phyloP scores from a whole-genome alignment of 345 rosid species.

The Euphorbia peplus region DNA sequence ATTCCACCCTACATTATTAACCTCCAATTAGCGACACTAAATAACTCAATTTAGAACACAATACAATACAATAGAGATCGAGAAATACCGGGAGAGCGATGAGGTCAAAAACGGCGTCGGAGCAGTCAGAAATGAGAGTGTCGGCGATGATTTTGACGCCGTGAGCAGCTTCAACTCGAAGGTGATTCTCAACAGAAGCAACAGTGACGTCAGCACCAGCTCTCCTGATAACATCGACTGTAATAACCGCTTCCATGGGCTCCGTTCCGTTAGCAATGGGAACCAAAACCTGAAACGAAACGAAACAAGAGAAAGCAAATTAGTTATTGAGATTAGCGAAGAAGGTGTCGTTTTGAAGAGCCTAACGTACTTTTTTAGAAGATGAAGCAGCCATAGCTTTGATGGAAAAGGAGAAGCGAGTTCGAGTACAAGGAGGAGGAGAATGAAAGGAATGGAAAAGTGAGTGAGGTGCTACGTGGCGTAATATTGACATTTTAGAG shows the following conservation, averaged over 20 bases:
- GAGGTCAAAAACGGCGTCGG: constrained; percentile 58
- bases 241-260: constrained; percentile 90
- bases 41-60: not conserved
- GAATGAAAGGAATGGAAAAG: constrained; percentile 1
- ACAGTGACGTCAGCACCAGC: constrained; percentile 83
- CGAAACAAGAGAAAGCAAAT: not conserved
- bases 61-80: not conserved
- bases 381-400: constrained; percentile 57
- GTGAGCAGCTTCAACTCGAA: constrained; percentile 65
- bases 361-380: constrained; percentile 47
- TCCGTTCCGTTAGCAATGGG: constrained; percentile 91
- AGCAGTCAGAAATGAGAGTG: constrained; percentile 51
- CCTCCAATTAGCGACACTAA: not conserved
- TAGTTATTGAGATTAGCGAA: not conserved
- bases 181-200: constrained; percentile 70
- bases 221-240: constrained; percentile 75
- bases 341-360: not conserved
- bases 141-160: constrained; percentile 80
- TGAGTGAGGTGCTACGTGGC: constrained; percentile 27
- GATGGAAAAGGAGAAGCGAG: constrained; percentile 28
- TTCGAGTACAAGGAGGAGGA: constrained; percentile 12
- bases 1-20: constrained; percentile 62
- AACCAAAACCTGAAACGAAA: constrained; percentile 71
- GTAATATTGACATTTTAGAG: constrained; percentile 20
- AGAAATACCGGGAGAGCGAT: constrained; percentile 54